Base-by-base conservation (phyloP, 768 basidiomycete species). In the Glaciozyma martinii region DNA sequence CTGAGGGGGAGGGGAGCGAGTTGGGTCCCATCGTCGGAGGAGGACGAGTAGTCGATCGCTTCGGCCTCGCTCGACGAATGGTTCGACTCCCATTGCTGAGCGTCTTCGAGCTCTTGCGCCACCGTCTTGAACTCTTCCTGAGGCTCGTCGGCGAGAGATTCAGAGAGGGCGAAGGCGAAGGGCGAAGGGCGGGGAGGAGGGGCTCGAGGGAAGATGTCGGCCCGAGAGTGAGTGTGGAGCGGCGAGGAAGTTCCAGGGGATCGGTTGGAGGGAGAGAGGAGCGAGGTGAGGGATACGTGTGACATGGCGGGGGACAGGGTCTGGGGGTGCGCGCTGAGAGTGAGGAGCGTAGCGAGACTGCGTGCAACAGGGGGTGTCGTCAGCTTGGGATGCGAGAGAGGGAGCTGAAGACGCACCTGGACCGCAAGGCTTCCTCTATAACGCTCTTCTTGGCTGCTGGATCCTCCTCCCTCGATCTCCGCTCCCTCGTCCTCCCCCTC, bases 191-290 rank as follows among this genome's bases (percentile, higher is more conserved):
- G 80, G 0, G 86, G 85, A 54, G 78, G 72, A 9, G 92, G 82
- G 21, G 78, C 77, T 2, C 89, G 90, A 74, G 83, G 86, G 80
- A 91, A 91, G n/a, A 84, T 81, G 71, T 63, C 30, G 59, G 61
- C 42, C 29, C 68, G 80, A 0, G 88, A 85, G 9, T 85, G 83
- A n/a, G 44, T 46, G 12, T 19, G 50, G 42, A 50, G 54, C 2
- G 46, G 43, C 52, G 15, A 16, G 25, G 58, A 30, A 2, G 55
- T 23, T 4, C 55, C 37, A 56, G 12, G 16, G 52, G 37, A 43
- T 27, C 32, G 37, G 53, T 27, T 16, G 46, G 27, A 25, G 4
- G 44, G 32, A n/a, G 25, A 10, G 56, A 69, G 57, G 9, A 69
- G 59, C 2, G 59, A 60, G 6, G 64, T 29, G 37, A 69, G 59